These are phyloP conservation scores for Talaromyces funiculosus DNA, from an alignment of 2,329 filamentous ascomycete species.

Conservation along the genomic window DNA sequence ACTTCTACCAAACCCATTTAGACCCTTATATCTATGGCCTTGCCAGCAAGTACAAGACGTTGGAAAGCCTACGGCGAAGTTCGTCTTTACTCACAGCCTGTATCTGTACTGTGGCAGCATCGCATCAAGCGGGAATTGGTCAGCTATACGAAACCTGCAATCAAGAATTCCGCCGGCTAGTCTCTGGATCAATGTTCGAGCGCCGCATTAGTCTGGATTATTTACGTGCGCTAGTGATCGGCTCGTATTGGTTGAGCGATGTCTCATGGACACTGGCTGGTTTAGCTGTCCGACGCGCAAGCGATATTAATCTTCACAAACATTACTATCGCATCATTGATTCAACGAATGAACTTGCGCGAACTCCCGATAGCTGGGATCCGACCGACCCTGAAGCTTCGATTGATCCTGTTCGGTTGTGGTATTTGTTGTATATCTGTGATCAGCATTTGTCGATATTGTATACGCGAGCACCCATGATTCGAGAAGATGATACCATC, in stretches of 20 bases:
- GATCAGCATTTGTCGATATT: conserved; percentile 35
- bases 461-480: conserved; percentile 31
- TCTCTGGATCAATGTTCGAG: conserved; percentile 45
- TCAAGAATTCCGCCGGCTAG: conserved; percentile 42
- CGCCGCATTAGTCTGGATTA: conserved; percentile 40
- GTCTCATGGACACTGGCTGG: conserved; percentile 37
- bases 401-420: conserved; percentile 29
- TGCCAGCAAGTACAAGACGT: conserved; percentile 35
- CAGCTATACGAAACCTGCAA: conserved; percentile 34
- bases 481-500: conserved; percentile 28
- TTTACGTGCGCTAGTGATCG: conserved; percentile 46
- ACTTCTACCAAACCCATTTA: conserved; percentile 40
- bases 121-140: conserved; percentile 36
- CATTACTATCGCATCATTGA: conserved; percentile 37
- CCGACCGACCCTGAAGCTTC: conserved; percentile 17
- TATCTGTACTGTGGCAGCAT: conserved; percentile 43
- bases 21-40: conserved; percentile 47
- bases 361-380: conserved; percentile 13
- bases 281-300: conserved; percentile 27
- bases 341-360: conserved; percentile 15
- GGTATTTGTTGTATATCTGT: conserved; percentile 33
- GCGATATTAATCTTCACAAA: conserved; percentile 22
- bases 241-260: conserved; percentile 50
- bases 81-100: conserved; percentile 42
- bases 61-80: conserved; percentile 35